Conservation (phyloP, 106 monocot species). For the Alisma plantagoaquatica region DNA sequence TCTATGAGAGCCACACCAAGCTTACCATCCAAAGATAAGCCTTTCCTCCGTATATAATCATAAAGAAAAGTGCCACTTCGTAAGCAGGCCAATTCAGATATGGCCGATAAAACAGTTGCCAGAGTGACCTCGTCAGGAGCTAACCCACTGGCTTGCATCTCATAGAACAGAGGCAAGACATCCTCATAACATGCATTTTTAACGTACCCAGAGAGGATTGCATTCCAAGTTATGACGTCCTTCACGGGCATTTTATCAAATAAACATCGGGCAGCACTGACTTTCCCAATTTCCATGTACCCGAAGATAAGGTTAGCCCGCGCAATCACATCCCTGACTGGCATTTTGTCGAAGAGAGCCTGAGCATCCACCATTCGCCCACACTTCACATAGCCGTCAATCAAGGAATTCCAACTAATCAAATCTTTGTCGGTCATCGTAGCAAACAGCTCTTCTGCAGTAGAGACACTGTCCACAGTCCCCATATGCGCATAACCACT, state of each 20-base stretch:
- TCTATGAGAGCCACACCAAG: conserved; percentile 47
- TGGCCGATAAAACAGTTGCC: conserved; percentile 28
- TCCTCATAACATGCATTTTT: conserved; percentile 16
- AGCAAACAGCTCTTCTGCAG: conserved; percentile 35
- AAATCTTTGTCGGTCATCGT: conserved; percentile 20
- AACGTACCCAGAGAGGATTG: conserved; percentile 47
- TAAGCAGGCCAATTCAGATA: conserved; percentile 37
- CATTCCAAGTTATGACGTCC: conserved; percentile 41
- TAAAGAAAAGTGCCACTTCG: conserved; percentile 48
- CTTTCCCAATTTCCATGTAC: conserved; percentile 41
- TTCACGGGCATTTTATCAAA: conserved; percentile 34
- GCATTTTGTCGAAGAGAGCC: conserved; percentile 36
- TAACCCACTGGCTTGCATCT: conserved; percentile 32
- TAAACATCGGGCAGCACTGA: conserved; percentile 26
- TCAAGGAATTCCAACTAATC: conserved; percentile 48
- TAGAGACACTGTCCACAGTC: conserved; percentile 23
- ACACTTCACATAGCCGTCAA: conserved; percentile 24
- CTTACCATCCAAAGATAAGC: conserved; percentile 24
- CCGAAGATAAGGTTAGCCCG: conserved; percentile 34
- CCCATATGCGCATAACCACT: conserved; percentile 33
- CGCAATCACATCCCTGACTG: conserved; percentile 38
- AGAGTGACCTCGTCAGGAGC: conserved; percentile 37
- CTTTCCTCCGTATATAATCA: conserved; percentile 23
- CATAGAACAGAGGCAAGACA: conserved; percentile 28
- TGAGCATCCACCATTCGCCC: conserved; percentile 14